phyloP scores from a whole-genome alignment of 2,329 filamentous ascomycete genomes.

The Colletotrichum tofieldiae region DNA sequence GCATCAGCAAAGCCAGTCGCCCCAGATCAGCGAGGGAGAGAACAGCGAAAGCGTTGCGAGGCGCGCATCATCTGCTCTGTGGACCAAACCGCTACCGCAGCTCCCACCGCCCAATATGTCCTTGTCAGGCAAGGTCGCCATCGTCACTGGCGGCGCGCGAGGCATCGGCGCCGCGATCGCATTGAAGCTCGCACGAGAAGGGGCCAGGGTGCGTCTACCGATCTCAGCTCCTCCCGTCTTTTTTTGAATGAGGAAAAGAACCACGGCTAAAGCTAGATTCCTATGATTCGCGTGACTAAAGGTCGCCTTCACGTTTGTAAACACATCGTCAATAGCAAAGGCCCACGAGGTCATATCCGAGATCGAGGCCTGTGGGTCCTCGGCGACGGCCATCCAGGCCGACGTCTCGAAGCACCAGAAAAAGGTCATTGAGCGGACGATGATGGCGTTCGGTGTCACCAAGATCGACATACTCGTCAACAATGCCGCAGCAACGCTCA shows the following conservation, averaged over 20 bases:
- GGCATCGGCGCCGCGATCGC: conserved; percentile 74
- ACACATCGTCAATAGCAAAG: conserved; percentile 43
- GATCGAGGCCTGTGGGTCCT: conserved; percentile 46
- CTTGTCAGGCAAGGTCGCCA: conserved; percentile 43
- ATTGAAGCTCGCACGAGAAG: conserved; percentile 68
- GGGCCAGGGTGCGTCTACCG: conserved; percentile 63
- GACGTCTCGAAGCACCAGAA: conserved; percentile 44
- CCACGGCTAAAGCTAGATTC: conserved; percentile 30
- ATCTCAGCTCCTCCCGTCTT: neutral
- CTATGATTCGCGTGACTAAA: conserved; percentile 26
- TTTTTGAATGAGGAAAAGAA: neutral
- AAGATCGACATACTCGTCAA: conserved; percentile 46
- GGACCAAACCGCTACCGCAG: conserved; percentile 44
- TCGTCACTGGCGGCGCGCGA: conserved; percentile 59
- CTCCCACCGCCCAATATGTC: conserved; percentile 42
- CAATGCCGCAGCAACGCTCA: conserved; percentile 43
- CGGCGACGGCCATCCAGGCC: conserved; percentile 45
- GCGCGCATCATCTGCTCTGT: conserved; percentile 40
- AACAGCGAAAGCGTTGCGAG: conserved; percentile 26
- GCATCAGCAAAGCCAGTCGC: conserved; percentile 27
- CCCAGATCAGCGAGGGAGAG: conserved; percentile 31
- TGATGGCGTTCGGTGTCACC: conserved; percentile 44
- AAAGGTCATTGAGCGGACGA: conserved; percentile 42
- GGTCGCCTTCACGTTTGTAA: conserved; percentile 44
- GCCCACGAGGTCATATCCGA: conserved; percentile 45